Conservation (phyloP, 2,329 filamentous ascomycete genomes). For the Venturiaceae sp. region DNA sequence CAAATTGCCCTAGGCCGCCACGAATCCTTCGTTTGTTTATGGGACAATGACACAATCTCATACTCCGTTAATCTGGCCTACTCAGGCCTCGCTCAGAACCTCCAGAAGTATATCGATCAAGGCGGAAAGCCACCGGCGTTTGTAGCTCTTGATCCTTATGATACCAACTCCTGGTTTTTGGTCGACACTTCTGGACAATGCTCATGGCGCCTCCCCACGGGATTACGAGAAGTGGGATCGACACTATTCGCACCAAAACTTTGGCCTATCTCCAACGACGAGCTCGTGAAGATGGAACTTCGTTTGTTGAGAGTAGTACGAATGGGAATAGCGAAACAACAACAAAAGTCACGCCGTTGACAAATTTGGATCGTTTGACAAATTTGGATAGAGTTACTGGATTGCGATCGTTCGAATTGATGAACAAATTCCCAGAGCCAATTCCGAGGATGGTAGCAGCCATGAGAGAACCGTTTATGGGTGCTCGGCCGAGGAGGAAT, state of each 20-base stretch:
- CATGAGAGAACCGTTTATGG: neutral
- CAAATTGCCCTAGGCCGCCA: neutral
- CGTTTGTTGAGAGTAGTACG: neutral
- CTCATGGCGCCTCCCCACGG: neutral
- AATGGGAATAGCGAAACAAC: neutral
- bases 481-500: neutral
- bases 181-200: neutral
- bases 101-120: neutral
- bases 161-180: neutral
- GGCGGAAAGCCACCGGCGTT: neutral
- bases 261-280: neutral
- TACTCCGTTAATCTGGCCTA: neutral
- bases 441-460: neutral
- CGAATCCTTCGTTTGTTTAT: neutral
- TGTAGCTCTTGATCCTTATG: neutral
- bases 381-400: too few relatives aligned
- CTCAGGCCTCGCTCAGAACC: neutral
- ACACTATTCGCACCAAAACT: neutral
- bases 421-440: neutral
- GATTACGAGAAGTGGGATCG: neutral
- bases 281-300: neutral
- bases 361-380: neutral
- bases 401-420: too few relatives aligned
- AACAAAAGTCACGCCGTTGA: neutral
- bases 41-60: neutral